phyloP scores from a whole-genome alignment of 768 basidiomycete species.

The Hebeloma cylindrosporum region DNA sequence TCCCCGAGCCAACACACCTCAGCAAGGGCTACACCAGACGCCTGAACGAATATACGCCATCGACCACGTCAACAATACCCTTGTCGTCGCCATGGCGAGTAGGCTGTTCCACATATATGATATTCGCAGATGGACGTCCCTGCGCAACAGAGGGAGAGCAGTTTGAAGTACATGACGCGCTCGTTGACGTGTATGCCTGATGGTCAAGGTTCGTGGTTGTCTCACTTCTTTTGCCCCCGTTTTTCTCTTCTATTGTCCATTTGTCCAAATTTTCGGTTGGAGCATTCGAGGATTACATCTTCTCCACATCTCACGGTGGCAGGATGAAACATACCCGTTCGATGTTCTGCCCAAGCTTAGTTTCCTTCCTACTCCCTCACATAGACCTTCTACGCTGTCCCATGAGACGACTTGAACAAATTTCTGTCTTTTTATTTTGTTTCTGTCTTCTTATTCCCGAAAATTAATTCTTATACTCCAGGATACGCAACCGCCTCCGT shows the following conservation, averaged over 20 bases:
- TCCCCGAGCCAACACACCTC: slow-evolving; percentile 56
- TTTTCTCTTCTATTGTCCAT: neutral
- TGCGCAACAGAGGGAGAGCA: slow-evolving; percentile 83
- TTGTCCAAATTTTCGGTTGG: too few relatives aligned
- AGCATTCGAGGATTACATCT: too few relatives aligned
- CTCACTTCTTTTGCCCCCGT: slow-evolving; percentile 1
- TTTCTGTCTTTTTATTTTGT: neutral
- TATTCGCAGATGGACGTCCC: slow-evolving; percentile 72
- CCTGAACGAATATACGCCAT: slow-evolving; percentile 87
- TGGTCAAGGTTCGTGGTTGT: slow-evolving; percentile 79
- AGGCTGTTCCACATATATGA: slow-evolving; percentile 90
- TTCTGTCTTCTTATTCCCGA: neutral
- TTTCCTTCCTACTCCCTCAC: too few relatives aligned
- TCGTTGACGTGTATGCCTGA: slow-evolving; percentile 90
- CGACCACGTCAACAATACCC: slow-evolving; percentile 72
- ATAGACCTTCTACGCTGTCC: too few relatives aligned
- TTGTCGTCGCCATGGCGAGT: slow-evolving; percentile 93
- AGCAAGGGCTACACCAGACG: slow-evolving; percentile 60
- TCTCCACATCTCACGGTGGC: too few relatives aligned
- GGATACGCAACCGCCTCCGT: slow-evolving; percentile 94
- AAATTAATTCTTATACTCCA: slow-evolving; percentile 23
- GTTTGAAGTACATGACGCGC: slow-evolving; percentile 93
- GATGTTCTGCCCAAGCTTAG: too few relatives aligned
- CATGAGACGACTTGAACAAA: too few relatives aligned
- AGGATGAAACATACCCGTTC: too few relatives aligned